These are phyloP conservation scores for Dioscorea zingiberensis DNA, from an alignment of 106 monocot genomes.

Conservation along the genomic window DNA sequence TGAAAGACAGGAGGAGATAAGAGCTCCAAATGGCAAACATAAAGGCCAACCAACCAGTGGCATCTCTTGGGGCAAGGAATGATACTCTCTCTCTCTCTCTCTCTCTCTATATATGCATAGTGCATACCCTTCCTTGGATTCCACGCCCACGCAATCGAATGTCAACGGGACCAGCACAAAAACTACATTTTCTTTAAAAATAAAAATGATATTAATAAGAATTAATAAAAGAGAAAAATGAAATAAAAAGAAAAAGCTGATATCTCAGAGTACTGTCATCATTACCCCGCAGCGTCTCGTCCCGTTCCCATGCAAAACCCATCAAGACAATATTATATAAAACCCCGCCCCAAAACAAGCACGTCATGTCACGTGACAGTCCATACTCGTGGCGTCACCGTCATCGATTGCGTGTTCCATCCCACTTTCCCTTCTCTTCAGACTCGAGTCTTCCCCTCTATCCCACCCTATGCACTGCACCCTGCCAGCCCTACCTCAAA, in stretches of 20 bases:
- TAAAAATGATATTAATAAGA: too few species aligned
- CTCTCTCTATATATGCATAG: too few species aligned
- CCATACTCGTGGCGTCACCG: slow-evolving; percentile 5
- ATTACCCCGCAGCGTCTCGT: neutral
- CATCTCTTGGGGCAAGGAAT: neutral
- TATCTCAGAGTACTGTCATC: neutral
- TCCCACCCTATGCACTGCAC: neutral
- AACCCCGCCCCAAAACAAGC: too few species aligned
- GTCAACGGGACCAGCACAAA: slow-evolving; percentile 2
- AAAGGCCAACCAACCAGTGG: neutral
- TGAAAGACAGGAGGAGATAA: too few species aligned
- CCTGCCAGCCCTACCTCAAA: too few species aligned
- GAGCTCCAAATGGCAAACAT: too few species aligned
- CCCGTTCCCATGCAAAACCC: neutral
- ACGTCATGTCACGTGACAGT: neutral
- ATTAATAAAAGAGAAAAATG: too few species aligned
- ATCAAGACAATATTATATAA: too few species aligned
- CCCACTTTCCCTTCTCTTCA: neutral
- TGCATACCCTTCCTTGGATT: neutral
- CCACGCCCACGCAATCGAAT: neutral
- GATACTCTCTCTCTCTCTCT: neutral
- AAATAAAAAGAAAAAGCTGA: neutral
- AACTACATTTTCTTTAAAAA: too few species aligned
- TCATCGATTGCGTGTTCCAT: neutral
- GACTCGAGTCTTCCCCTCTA: neutral